A percentile compares a stretch with the other conserved stretches of the same genome.
Conservation (phyloP, 1,284 basidiomycete species). For the Moesziomyces antarcticus region DNA sequence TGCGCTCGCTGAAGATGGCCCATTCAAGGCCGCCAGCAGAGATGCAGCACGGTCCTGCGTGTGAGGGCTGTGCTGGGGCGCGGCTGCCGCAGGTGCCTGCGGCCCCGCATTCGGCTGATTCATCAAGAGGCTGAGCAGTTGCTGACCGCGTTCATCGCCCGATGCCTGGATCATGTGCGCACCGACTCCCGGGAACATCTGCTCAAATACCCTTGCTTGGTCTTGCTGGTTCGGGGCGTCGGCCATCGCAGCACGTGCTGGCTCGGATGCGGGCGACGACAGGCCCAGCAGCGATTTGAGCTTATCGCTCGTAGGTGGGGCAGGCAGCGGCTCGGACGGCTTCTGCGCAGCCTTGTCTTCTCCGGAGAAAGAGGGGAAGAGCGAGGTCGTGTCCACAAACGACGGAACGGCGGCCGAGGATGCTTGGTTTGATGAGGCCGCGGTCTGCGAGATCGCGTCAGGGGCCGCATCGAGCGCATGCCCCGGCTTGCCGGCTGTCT, state of each 20-base stretch:
- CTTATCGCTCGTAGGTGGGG: constrained; percentile 49
- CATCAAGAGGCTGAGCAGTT: constrained; percentile 48
- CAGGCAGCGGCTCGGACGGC: constrained; percentile 37
- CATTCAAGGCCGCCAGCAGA: constrained; percentile 40
- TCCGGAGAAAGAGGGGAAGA: constrained; percentile 40
- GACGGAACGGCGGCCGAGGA: constrained; percentile 20
- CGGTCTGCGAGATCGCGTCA: constrained; percentile 8
- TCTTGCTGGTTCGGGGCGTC: constrained; percentile 4
- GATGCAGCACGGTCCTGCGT: constrained; percentile 30
- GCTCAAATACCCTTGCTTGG: constrained; percentile 8
- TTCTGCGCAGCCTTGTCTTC: constrained; percentile 11
- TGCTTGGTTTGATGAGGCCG: constrained; percentile 15
- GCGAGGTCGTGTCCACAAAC: constrained; percentile 38
- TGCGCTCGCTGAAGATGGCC: constrained; percentile 1
- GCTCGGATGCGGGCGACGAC: constrained; percentile 28
- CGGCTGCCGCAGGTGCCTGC: constrained; percentile 7
- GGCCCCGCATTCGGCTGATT: constrained; percentile 16
- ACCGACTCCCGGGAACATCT: constrained; percentile 40
- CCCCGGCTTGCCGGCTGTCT: constrained; percentile 18
- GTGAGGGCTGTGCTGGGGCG: constrained; percentile 4
- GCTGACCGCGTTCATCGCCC: constrained; percentile 47
- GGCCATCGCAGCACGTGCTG: constrained; percentile 8
- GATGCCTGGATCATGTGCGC: constrained; percentile 47
- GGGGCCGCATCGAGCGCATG: constrained; percentile 15
- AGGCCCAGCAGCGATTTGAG: constrained; percentile 55